Conservation (phyloP, 352 stramenopile genomes). For the Phytophthora cajani region DNA sequence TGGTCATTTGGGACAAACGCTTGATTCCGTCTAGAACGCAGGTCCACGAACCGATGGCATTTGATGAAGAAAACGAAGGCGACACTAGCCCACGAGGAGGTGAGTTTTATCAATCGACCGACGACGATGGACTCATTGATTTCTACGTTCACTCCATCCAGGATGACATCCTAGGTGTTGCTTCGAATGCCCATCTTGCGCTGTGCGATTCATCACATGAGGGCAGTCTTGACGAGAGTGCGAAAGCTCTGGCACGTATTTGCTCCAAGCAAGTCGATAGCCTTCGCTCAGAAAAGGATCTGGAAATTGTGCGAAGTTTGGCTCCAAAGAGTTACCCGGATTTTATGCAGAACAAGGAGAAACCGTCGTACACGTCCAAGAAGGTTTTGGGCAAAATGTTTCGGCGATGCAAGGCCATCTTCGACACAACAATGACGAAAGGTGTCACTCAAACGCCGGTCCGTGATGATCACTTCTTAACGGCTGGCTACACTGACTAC, state of each 20-base stretch:
- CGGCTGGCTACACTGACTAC: constrained; percentile 57
- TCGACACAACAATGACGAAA: constrained; percentile 51
- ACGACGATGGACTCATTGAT: constrained; percentile 59
- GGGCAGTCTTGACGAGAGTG: constrained; percentile 56
- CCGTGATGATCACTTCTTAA: constrained; percentile 62
- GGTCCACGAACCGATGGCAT: constrained; percentile 57
- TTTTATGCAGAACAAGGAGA: constrained; percentile 82
- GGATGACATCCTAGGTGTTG: constrained; percentile 76
- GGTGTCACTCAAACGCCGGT: constrained; percentile 39
- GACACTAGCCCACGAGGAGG: constrained; percentile 19
- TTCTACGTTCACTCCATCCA: constrained; percentile 82
- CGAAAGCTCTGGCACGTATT: constrained; percentile 66
- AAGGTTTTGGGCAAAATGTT: constrained; percentile 84
- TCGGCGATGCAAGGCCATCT: constrained; percentile 62
- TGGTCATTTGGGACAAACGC: constrained; percentile 82
- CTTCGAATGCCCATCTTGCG: constrained; percentile 82
- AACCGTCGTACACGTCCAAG: constrained; percentile 65
- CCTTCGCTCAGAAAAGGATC: constrained; percentile 59
- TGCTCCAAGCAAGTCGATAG: constrained; percentile 81
- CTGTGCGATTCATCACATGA: constrained; percentile 55
- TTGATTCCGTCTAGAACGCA: constrained; percentile 61
- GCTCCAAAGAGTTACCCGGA: constrained; percentile 73
- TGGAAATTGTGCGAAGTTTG: constrained; percentile 57
- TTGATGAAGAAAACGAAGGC: constrained; percentile 35
- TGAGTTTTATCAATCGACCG: constrained; percentile 40